Percentiles rank a stretch among this genome's conserved stretches.
Conservation (phyloP, 768 basidiomycete genomes). For the Boletus barrowsii region DNA sequence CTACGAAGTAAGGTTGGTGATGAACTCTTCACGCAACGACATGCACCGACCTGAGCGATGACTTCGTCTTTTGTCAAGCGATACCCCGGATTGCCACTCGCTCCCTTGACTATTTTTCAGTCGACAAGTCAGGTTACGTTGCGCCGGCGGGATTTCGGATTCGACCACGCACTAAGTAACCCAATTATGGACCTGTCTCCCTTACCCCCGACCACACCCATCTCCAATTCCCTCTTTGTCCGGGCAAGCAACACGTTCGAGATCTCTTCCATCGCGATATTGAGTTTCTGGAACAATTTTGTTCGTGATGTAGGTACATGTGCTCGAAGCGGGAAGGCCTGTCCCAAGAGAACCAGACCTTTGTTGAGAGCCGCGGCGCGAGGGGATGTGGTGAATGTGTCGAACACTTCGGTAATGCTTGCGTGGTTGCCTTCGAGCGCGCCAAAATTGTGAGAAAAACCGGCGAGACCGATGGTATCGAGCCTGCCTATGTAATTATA, state of each 20-base stretch:
- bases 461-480: conserved; percentile 56
- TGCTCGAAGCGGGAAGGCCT: conserved; percentile 35
- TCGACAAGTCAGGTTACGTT: background rate
- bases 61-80: background rate
- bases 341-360: conserved; percentile 35
- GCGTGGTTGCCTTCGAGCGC: conserved; percentile 46
- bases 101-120: conserved; percentile 34
- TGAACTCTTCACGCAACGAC: background rate
- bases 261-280: conserved; percentile 35
- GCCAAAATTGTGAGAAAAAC: conserved; percentile 59
- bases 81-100: conserved; percentile 13
- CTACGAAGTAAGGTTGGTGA: background rate
- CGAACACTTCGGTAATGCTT: conserved; percentile 40
- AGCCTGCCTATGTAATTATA: conserved; percentile 32
- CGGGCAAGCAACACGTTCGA: conserved; percentile 38
- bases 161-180: conserved; percentile 14
- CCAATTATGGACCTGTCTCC: conserved; percentile 28
- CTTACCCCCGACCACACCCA: conserved; percentile 13
- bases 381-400: conserved; percentile 29
- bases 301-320: conserved; percentile 36
- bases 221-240: conserved; percentile 32
- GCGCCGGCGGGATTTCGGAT: conserved; percentile 13
- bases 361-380: conserved; percentile 22
- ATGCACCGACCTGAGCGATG: background rate
- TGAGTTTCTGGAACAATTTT: conserved; percentile 30